phyloP scores from a whole-genome alignment of 2,329 filamentous ascomycete genomes.

The Penicillium brasilianum region DNA sequence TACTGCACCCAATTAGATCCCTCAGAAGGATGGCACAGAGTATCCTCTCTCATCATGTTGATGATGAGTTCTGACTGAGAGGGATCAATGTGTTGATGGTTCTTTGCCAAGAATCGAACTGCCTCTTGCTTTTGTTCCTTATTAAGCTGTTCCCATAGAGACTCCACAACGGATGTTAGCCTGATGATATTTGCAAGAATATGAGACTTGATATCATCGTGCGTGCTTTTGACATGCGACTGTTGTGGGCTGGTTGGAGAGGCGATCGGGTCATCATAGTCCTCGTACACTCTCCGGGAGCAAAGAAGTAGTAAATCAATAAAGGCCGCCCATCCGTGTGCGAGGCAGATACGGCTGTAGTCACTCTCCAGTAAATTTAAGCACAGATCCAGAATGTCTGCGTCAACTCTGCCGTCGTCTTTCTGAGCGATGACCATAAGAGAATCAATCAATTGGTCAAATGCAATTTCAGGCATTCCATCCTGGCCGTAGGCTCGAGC shows the following conservation, averaged over 20 bases:
- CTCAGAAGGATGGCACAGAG: conserved; percentile 40
- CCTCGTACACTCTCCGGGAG: conserved; percentile 41
- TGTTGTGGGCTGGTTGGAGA: conserved; percentile 32
- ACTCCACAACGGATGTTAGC: conserved; percentile 44
- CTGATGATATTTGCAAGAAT: conserved; percentile 46
- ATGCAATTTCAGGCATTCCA: conserved; percentile 45
- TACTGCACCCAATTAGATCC: conserved; percentile 40
- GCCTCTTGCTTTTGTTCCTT: conserved; percentile 43
- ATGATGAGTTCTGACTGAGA: conserved; percentile 48
- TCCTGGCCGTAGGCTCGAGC: conserved; percentile 46
- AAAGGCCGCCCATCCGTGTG: conserved; percentile 41
- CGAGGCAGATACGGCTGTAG: conserved; percentile 38
- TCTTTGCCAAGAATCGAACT: conserved; percentile 42
- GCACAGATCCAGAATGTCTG: conserved; percentile 49
- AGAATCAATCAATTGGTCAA: conserved; percentile 44
- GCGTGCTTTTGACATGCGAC: conserved; percentile 33
- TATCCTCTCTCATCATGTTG: conserved; percentile 40
- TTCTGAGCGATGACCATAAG: conserved; percentile 41
- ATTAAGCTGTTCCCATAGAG: conserved; percentile 44
- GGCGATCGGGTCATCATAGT: conserved; percentile 28
- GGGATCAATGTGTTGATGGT: conserved; percentile 43
- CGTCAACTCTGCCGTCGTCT: conserved; percentile 46
- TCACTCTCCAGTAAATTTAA: conserved; percentile 48
- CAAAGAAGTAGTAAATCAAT: conserved; percentile 42
- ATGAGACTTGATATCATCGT: conserved; percentile 44